Conservation (phyloP, 2,329 filamentous ascomycete genomes). For the Cercospora brassicicola region DNA sequence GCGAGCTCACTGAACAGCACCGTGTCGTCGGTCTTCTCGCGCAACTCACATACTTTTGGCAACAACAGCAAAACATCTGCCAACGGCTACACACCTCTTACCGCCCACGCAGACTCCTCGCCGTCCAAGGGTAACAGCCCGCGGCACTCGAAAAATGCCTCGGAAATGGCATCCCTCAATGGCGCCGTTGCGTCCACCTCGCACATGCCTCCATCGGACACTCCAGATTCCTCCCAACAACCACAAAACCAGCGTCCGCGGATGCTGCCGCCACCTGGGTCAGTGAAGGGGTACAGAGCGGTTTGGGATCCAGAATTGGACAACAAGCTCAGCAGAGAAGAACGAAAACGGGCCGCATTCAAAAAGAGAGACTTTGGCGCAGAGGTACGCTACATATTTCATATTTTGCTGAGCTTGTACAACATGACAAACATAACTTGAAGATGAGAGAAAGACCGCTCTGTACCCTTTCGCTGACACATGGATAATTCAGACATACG, state of each 20-base stretch:
- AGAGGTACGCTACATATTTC: conserved; percentile 45
- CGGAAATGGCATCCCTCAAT: conserved; percentile 33
- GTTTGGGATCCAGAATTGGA: conserved; percentile 65
- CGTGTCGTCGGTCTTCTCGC: conserved; percentile 69
- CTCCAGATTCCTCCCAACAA: conserved; percentile 40
- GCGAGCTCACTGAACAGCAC: conserved; percentile 71
- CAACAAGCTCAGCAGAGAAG: conserved; percentile 58
- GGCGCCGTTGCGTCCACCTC: conserved; percentile 26
- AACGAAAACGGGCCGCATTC: conserved; percentile 47
- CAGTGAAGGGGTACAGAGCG: conserved; percentile 59
- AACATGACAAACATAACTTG: conserved; percentile 39
- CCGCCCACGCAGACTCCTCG: conserved; percentile 63
- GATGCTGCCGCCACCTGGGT: conserved; percentile 53
- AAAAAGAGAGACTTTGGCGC: conserved; percentile 42
- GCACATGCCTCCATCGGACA: conserved; percentile 29
- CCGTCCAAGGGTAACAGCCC: conserved; percentile 61
- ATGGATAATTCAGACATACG: conserved; percentile 57
- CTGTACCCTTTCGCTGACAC: conserved; percentile 45
- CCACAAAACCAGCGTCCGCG: conserved; percentile 46
- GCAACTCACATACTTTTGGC: conserved; percentile 53
- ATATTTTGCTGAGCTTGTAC: conserved; percentile 42
- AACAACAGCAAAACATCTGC: conserved; percentile 57
- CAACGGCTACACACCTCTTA: conserved; percentile 64
- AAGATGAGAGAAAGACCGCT: conserved; percentile 37
- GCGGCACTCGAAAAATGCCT: conserved; percentile 28